These are phyloP conservation scores for Lophiotrema nucula DNA, from an alignment of 495 filamentous ascomycete species.

Conservation along the genomic window DNA sequence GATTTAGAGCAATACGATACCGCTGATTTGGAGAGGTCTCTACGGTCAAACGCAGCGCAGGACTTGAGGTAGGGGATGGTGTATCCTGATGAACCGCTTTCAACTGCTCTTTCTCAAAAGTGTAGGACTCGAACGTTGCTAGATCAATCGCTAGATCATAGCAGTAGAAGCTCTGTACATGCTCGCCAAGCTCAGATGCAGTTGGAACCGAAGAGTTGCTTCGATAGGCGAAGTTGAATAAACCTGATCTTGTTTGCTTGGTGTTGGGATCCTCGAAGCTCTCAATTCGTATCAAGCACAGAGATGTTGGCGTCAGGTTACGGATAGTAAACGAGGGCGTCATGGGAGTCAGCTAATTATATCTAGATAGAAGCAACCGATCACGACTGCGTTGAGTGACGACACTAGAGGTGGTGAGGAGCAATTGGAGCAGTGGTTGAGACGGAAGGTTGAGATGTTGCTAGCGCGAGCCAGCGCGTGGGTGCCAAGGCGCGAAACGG, in stretches of 20 bases:
- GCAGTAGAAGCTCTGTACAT: conserved; percentile 55
- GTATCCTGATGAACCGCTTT: conserved; percentile 52
- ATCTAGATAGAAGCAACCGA: no score
- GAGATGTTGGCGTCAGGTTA: conserved; percentile 73
- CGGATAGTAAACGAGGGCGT: conserved; percentile 64
- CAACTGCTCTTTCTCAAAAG: conserved; percentile 54
- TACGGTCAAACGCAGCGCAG: conserved; percentile 58
- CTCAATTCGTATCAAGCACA: conserved; percentile 73
- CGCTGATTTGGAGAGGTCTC: conserved; percentile 55
- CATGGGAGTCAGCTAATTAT: no score
- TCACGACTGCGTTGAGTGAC: no score
- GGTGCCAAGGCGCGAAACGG: no score
- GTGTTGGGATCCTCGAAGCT: conserved; percentile 56
- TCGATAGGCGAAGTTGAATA: conserved; percentile 48
- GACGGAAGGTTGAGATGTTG: no score
- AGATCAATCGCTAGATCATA: conserved; percentile 57
- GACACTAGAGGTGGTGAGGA: no score
- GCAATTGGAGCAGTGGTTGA: no score
- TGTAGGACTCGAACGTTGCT: conserved; percentile 55
- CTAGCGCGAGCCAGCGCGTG: no score
- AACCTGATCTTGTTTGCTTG: conserved; percentile 42
- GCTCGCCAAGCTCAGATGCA: conserved; percentile 46
- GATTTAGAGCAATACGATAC: conserved; percentile 62
- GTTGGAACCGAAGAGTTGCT: conserved; percentile 42
- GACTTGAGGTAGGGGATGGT: not conserved